Percentiles rank a stretch among this genome's conserved stretches.
These are phyloP conservation scores for Veloboletus limbatus DNA, from an alignment of 1,284 basidiomycete genomes.

Conservation along the genomic window DNA sequence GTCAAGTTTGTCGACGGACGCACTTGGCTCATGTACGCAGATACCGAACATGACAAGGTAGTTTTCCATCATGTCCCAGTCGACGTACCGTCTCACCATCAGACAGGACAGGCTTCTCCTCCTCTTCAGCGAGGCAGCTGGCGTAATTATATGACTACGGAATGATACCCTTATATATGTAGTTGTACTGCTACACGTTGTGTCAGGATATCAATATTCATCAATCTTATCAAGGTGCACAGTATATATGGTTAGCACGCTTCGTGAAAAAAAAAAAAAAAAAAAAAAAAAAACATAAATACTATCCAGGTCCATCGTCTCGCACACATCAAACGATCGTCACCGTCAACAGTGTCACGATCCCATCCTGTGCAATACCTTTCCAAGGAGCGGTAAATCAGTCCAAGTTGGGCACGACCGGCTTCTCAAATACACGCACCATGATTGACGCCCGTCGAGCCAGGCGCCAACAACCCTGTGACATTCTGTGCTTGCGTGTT, in stretches of 20 bases:
- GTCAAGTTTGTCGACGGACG: slow-evolving; percentile 55
- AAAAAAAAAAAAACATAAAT: too few relatives aligned
- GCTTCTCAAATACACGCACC: slow-evolving; percentile 12
- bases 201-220: slow-evolving; percentile 9
- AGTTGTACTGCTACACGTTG: slow-evolving; percentile 17
- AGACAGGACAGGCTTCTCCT: slow-evolving; percentile 28
- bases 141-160: slow-evolving; percentile 27
- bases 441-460: slow-evolving; percentile 22
- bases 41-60: slow-evolving; percentile 69
- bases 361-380: slow-evolving; percentile 49
- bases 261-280: too few relatives aligned
- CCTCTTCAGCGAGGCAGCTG: slow-evolving; percentile 32
- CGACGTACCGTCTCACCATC: slow-evolving; percentile 4
- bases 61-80: background rate
- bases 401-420: background rate
- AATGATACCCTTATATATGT: slow-evolving; percentile 18
- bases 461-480: slow-evolving; percentile 24
- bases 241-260: background rate
- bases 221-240: background rate
- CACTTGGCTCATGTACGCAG: slow-evolving; percentile 62
- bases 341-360: slow-evolving; percentile 46
- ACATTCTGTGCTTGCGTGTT: slow-evolving; percentile 42
- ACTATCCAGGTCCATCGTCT: background rate
- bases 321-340: slow-evolving; percentile 32
- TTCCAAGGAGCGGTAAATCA: background rate